These are phyloP conservation scores for Caryopteris hybrid DNA, from an alignment of 305 asterid species.

Conservation along the genomic window DNA sequence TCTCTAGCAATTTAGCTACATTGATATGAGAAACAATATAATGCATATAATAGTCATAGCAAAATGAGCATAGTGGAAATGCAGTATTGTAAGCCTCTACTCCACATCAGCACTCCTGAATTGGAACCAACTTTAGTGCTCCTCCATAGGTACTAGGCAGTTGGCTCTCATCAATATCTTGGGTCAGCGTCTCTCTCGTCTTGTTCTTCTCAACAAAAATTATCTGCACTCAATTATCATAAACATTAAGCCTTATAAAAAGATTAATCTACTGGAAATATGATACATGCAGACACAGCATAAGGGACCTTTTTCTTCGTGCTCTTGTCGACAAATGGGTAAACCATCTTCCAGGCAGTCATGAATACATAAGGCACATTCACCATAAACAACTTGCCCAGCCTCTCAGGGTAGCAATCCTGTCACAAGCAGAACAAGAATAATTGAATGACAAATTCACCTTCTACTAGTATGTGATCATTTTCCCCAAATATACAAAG, in stretches of 20 bases:
- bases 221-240: conserved; percentile 6
- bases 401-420: conserved; percentile 88
- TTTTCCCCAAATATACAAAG: background rate
- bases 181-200: conserved; percentile 32
- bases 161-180: conserved; percentile 57
- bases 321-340: conserved; percentile 42
- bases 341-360: conserved; percentile 78
- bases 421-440: conserved; percentile 7
- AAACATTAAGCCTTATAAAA: background rate
- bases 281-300: background rate
- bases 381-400: conserved; percentile 58
- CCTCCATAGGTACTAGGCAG: conserved; percentile 67
- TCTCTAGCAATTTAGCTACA: background rate
- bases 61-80: background rate
- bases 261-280: background rate
- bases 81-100: background rate
- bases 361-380: conserved; percentile 71
- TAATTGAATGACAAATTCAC: background rate
- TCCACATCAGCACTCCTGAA: conserved; percentile 49
- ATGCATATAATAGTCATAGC: background rate
- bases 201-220: conserved; percentile 23
- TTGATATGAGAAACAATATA: background rate
- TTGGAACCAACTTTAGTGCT: conserved; percentile 48
- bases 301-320: conserved; percentile 41
- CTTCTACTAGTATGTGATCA: background rate